Percentiles rank a stretch among this genome's conserved stretches.
Evolutionary conservation across 2,329 filamentous ascomycete genomes (phyloP).

Genomic region (Botrytis deweyae): DNA sequence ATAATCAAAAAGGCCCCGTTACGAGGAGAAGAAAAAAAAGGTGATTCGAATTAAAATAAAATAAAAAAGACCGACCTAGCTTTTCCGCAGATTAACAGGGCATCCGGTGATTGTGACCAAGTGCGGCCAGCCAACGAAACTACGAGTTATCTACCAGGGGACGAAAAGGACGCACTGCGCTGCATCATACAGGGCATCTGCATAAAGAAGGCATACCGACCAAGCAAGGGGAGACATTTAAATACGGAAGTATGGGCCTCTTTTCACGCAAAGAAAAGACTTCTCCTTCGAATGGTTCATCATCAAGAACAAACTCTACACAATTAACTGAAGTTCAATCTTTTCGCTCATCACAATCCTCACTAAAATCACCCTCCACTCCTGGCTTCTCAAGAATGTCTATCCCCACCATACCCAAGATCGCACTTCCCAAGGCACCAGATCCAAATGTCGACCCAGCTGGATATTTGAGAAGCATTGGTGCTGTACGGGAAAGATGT

Average conservation of each 20-base stretch:
- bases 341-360: conserved; percentile 28
- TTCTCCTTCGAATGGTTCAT: conserved; percentile 29
- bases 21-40: background rate
- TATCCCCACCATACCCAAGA: conserved; percentile 60
- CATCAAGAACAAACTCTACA: conserved; percentile 32
- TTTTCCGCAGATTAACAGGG: conserved; percentile 9
- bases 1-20: conserved; percentile 11
- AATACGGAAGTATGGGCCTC: conserved; percentile 34
- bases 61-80: conserved; percentile 4
- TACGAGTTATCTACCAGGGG: conserved; percentile 6
- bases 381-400: conserved; percentile 36
- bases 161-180: conserved; percentile 7
- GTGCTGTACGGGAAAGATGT: conserved; percentile 77
- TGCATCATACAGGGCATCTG: conserved; percentile 17
- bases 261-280: conserved; percentile 38
- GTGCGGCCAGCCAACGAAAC: background rate
- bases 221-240: conserved; percentile 10
- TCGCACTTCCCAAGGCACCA: conserved; percentile 79
- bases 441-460: conserved; percentile 86
- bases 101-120: conserved; percentile 12
- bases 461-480: conserved; percentile 85
- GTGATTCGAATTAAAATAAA: background rate
- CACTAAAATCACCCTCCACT: conserved; percentile 35
- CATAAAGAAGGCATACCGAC: conserved; percentile 10
- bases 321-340: conserved; percentile 32